Evolutionary conservation across 2,329 filamentous ascomycete species (phyloP).

Genomic region (Bipolaris sorokiniana): DNA sequence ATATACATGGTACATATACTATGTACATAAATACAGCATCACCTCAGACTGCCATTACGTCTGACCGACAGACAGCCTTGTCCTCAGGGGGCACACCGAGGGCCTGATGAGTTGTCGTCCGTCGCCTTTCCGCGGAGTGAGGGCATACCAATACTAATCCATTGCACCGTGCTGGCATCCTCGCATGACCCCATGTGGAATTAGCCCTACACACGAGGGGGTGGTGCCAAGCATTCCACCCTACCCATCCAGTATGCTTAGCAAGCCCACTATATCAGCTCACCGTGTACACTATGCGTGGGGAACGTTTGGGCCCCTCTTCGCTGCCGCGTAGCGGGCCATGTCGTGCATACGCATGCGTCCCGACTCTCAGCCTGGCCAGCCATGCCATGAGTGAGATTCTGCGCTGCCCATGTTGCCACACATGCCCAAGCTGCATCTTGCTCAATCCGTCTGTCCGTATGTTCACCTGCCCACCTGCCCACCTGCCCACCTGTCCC

Average conservation of each 20-base stretch:
- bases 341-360: conserved; percentile 15
- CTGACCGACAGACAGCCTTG: conserved; percentile 6
- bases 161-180: neutral
- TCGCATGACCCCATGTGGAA: conserved; percentile 2
- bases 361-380: conserved; percentile 8
- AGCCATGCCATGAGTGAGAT: conserved; percentile 1
- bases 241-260: no score
- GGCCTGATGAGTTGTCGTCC: neutral
- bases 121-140: neutral
- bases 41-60: neutral
- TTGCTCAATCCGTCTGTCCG: neutral
- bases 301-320: conserved; percentile 1
- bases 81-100: no score
- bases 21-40: neutral
- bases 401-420: conserved; percentile 3
- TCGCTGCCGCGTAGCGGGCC: conserved; percentile 9
- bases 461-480: neutral
- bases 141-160: neutral
- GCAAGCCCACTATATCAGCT: no score
- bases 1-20: no score
- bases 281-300: neutral
- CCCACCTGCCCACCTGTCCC: neutral
- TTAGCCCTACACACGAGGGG: neutral
- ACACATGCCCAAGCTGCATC: conserved; percentile 5
- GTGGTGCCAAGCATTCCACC: neutral